Percentiles rank a stretch among this genome's conserved stretches.
Conservation (phyloP, 768 basidiomycete genomes). For the Auriculariales sp. region DNA sequence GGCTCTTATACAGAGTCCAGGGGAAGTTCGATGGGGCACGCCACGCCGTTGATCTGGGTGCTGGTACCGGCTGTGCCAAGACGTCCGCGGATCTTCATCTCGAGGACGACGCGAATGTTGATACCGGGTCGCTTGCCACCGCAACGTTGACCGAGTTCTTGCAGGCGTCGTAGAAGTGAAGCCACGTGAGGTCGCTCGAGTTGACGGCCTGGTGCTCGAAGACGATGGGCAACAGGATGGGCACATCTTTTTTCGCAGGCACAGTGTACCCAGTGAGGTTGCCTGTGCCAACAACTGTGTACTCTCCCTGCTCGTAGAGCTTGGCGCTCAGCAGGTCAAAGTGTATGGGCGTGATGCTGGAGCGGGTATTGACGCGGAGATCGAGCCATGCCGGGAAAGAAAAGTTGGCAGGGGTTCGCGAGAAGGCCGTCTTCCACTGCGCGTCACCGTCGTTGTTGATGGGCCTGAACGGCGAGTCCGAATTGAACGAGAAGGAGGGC, state of each 20-base stretch:
- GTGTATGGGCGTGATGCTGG: slow-evolving; percentile 64
- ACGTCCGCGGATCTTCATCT: slow-evolving; percentile 60
- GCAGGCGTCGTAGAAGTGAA: slow-evolving; percentile 66
- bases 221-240: slow-evolving; percentile 60
- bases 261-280: slow-evolving; percentile 42
- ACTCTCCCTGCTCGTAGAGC: slow-evolving; percentile 56
- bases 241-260: slow-evolving; percentile 50
- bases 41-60: slow-evolving; percentile 41
- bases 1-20: slow-evolving; percentile 29
- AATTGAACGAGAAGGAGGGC: slow-evolving; percentile 53
- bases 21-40: slow-evolving; percentile 58
- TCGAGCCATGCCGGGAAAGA: slow-evolving; percentile 68
- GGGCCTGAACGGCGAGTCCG: slow-evolving; percentile 41
- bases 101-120: slow-evolving; percentile 47
- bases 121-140: slow-evolving; percentile 49
- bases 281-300: slow-evolving; percentile 52
- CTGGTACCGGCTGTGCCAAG: slow-evolving; percentile 35
- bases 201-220: slow-evolving; percentile 76
- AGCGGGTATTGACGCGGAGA: slow-evolving; percentile 59
- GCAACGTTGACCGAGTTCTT: slow-evolving; percentile 37
- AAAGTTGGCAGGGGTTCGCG: slow-evolving; percentile 74
- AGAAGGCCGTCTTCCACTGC: slow-evolving; percentile 34
- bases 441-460: slow-evolving; percentile 17
- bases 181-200: slow-evolving; percentile 69
- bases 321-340: slow-evolving; percentile 52